Conservation (phyloP, 2,329 filamentous ascomycete genomes). For the Ophiostoma novo-ulmi region DNA sequence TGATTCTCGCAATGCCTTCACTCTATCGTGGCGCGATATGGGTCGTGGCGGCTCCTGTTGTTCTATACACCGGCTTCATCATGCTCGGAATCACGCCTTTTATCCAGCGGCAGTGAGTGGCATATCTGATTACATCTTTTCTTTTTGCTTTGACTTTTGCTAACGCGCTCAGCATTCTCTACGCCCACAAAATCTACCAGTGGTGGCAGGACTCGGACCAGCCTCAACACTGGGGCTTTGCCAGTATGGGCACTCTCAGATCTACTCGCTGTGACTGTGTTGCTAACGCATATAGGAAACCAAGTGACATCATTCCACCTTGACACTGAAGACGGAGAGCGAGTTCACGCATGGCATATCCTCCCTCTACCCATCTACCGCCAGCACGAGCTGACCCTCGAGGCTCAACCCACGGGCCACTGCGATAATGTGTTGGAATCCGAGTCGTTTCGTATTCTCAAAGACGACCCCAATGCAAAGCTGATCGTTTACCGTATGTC, state of each 20-base stretch:
- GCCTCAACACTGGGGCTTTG: constrained; percentile 80
- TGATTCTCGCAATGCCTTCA: constrained; percentile 16
- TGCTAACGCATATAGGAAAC: constrained; percentile 51
- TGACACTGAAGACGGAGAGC: constrained; percentile 67
- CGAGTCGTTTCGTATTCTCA: constrained; percentile 57
- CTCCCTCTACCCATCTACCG: constrained; percentile 73
- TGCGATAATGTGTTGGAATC: constrained; percentile 51
- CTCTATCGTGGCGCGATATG: constrained; percentile 41
- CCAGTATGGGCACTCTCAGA: constrained; percentile 50
- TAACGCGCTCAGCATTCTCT: constrained; percentile 59
- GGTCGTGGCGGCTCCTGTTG: constrained; percentile 41
- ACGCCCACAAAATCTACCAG: constrained; percentile 71
- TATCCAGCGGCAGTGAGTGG: constrained; percentile 72
- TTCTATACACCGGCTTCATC: constrained; percentile 18
- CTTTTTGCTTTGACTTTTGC: background rate
- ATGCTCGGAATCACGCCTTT: constrained; percentile 58
- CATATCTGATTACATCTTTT: constrained; percentile 11
- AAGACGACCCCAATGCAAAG: constrained; percentile 56
- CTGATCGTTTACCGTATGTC: constrained; percentile 57
- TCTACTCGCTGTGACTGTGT: background rate
- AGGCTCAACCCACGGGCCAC: constrained; percentile 47
- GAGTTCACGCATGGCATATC: constrained; percentile 85
- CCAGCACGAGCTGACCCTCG: constrained; percentile 61
- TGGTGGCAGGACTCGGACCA: constrained; percentile 68
- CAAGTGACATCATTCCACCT: constrained; percentile 85